Evolutionary conservation across 495 filamentous ascomycete species (phyloP).

Genomic region (Melanomma pulvis-pyrius): DNA sequence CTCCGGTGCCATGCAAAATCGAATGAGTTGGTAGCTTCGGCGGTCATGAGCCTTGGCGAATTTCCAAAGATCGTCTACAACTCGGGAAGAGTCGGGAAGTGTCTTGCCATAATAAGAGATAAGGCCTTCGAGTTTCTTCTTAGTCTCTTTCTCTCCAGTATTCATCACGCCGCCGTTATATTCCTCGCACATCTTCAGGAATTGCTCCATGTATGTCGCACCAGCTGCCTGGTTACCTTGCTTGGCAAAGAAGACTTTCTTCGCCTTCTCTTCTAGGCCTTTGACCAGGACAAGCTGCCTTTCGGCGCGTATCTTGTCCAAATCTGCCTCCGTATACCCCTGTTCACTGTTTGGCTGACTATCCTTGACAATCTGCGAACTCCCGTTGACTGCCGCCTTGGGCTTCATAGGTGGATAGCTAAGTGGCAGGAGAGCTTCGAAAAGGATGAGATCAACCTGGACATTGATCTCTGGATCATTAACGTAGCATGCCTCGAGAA

Average conservation of each 20-base stretch:
- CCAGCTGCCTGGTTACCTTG: conserved; percentile 72
- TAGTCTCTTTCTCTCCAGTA: conserved; percentile 67
- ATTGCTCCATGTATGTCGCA: conserved; percentile 68
- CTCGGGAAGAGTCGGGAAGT: conserved; percentile 70
- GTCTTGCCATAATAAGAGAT: conserved; percentile 71
- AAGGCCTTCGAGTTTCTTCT: conserved; percentile 65
- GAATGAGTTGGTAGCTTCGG: conserved; percentile 84
- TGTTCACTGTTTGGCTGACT: conserved; percentile 52
- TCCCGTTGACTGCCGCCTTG: conserved; percentile 55
- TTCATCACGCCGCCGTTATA: conserved; percentile 86
- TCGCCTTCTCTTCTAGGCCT: conserved; percentile 75
- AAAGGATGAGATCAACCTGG: conserved; percentile 81
- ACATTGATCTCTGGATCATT: conserved; percentile 87
- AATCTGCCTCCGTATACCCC: conserved; percentile 59
- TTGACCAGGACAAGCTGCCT: conserved; percentile 79
- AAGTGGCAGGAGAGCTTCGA: conserved; percentile 81
- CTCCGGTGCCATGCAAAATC: conserved; percentile 79
- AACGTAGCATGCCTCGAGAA: conserved; percentile 85
- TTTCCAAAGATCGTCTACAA: conserved; percentile 74
- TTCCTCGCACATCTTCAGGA: conserved; percentile 77
- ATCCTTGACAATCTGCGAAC: conserved; percentile 55
- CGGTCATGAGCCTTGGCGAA: conserved; percentile 93
- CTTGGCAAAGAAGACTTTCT: conserved; percentile 86
- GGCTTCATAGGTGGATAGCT: conserved; percentile 79
- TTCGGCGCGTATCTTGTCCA: conserved; percentile 83